phyloP scores from a whole-genome alignment of 192 early-diverging fungal species.

The Jimgerdemannia flammicorona region DNA sequence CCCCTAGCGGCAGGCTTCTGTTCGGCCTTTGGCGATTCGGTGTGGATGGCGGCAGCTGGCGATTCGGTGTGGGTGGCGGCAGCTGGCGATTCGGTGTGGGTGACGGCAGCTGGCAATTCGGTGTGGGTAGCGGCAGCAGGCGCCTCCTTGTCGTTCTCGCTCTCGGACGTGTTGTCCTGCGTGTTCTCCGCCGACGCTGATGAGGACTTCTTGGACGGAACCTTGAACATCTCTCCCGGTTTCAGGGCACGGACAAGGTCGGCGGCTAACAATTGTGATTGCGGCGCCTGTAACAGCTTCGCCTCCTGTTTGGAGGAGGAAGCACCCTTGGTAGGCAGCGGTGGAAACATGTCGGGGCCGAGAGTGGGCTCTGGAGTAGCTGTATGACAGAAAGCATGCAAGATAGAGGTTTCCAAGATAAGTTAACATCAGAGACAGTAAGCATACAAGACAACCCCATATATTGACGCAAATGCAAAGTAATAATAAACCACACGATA shows the following conservation, averaged over 20 bases:
- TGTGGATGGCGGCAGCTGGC: no score
- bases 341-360: background rate
- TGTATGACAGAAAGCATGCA: background rate
- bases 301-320: background rate
- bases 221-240: background rate
- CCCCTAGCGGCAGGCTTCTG: background rate
- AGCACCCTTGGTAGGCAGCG: background rate
- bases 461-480: no score
- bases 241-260: background rate
- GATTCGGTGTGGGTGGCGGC: background rate
- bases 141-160: background rate
- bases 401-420: background rate
- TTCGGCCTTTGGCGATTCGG: background rate
- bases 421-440: background rate
- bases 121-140: no score
- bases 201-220: background rate
- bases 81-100: background rate
- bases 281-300: background rate
- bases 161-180: background rate
- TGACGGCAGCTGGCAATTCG: no score
- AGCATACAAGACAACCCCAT: no score
- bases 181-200: background rate
- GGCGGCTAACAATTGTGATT: background rate
- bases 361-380: background rate
- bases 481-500: background rate